A percentile compares a stretch with the other conserved stretches of the same genome.
These are phyloP conservation scores for Colletotrichum sp. DNA, from an alignment of 2,329 filamentous ascomycete genomes.

Conservation along the genomic window DNA sequence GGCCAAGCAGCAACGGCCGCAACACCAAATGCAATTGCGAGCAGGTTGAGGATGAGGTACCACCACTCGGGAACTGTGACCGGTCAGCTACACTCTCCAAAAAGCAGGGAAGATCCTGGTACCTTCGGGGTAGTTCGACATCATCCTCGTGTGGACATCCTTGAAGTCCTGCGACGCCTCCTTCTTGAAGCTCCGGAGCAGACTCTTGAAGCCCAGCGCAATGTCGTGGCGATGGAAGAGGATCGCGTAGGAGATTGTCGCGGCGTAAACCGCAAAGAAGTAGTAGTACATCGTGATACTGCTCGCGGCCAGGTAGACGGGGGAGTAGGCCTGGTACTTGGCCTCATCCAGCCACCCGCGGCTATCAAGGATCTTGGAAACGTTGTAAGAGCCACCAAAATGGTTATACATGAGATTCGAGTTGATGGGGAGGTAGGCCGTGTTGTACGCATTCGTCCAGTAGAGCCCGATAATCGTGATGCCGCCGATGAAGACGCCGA, in stretches of 20 bases:
- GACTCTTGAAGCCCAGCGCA: conserved; percentile 36
- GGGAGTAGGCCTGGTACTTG: conserved; percentile 45
- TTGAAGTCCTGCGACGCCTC: conserved; percentile 25
- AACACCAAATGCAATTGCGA: conserved; percentile 38
- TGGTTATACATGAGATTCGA: conserved; percentile 44
- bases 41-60: conserved; percentile 39
- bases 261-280: conserved; percentile 47
- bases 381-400: conserved; percentile 41
- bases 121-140: conserved; percentile 48
- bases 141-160: conserved; percentile 52
- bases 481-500: conserved; percentile 33
- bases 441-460: conserved; percentile 38
- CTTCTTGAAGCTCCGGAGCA: conserved; percentile 33
- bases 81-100: background rate
- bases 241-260: conserved; percentile 42
- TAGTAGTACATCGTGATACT: conserved; percentile 39
- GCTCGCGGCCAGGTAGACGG: conserved; percentile 43
- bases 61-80: conserved; percentile 48
- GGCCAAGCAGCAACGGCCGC: conserved; percentile 41
- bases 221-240: conserved; percentile 46
- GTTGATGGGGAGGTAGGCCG: conserved; percentile 44
- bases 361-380: conserved; percentile 35
- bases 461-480: conserved; percentile 34
- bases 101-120: background rate
- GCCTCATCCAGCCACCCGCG: conserved; percentile 37